Evolutionary conservation across 768 basidiomycete species (phyloP).

Genomic region (Galerina marginata): DNA sequence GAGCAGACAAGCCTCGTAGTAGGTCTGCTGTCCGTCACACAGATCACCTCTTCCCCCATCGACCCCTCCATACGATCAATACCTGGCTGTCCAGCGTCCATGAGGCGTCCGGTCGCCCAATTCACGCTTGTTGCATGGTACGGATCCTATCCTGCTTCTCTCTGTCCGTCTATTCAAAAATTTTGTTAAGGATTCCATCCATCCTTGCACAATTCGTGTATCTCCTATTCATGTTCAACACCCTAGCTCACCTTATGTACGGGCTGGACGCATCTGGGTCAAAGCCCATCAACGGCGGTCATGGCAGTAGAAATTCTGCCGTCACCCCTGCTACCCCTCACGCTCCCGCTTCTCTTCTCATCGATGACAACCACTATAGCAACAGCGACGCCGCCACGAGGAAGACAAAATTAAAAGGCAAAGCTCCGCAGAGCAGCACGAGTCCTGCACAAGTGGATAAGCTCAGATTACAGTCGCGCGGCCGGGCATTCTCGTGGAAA

Average conservation of each 20-base stretch:
- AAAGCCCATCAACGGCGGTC: background rate
- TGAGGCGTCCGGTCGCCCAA: slow-evolving; percentile 10
- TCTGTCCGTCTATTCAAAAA: background rate
- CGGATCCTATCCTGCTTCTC: background rate
- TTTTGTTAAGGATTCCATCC: slow-evolving; percentile 22
- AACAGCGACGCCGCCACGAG: no score
- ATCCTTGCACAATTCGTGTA: slow-evolving; percentile 20
- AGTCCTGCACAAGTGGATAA: background rate
- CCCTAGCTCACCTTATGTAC: slow-evolving; percentile 20
- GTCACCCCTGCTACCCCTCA: background rate
- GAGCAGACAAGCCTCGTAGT: slow-evolving; percentile 24
- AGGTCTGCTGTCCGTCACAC: slow-evolving; percentile 17
- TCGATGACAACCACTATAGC: no score
- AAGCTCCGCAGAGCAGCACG: background rate
- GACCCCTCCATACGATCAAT: background rate
- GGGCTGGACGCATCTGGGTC: slow-evolving; percentile 10
- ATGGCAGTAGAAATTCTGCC: background rate
- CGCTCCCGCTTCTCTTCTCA: background rate
- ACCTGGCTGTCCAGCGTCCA: slow-evolving; percentile 18
- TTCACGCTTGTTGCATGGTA: slow-evolving; percentile 27
- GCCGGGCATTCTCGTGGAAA: slow-evolving; percentile 13
- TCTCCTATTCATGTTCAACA: slow-evolving; percentile 24
- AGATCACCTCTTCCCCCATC: background rate
- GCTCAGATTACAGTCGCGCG: background rate
- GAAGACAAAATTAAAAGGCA: no score